A percentile compares a stretch with the other conserved stretches of the same genome.
phyloP scores from a whole-genome alignment of 169 alveolate species.

The Plasmodium coatneyi region DNA sequence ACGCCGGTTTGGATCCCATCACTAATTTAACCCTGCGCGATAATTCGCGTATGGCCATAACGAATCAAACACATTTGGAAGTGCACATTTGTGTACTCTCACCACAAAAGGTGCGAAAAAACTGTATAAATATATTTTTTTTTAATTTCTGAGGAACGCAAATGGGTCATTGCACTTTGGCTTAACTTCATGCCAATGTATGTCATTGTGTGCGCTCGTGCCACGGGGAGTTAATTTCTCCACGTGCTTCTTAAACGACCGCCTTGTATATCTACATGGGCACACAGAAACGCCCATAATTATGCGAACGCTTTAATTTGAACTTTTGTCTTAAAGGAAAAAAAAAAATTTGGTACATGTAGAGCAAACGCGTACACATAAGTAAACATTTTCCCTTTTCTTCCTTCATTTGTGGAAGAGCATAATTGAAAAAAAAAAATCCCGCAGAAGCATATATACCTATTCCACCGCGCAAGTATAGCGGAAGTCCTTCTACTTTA shows the following conservation, averaged over 20 bases:
- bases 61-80: background rate
- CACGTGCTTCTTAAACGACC: background rate
- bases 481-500: background rate
- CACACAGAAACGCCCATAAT: background rate
- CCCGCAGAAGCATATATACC: background rate
- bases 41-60: background rate
- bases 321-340: background rate
- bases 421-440: background rate
- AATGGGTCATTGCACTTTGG: background rate
- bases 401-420: background rate
- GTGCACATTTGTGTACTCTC: background rate
- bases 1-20: background rate
- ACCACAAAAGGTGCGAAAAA: background rate
- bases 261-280: background rate
- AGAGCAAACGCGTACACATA: background rate
- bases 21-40: background rate
- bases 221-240: background rate
- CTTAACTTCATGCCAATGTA: background rate
- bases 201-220: background rate
- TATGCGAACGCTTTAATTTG: background rate
- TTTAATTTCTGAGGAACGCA: background rate
- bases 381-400: background rate
- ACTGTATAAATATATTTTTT: background rate
- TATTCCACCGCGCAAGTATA: background rate
- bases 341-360: background rate